Evolutionary conservation across 306 rosid species (phyloP).

Genomic region (Trifolium pratense): DNA sequence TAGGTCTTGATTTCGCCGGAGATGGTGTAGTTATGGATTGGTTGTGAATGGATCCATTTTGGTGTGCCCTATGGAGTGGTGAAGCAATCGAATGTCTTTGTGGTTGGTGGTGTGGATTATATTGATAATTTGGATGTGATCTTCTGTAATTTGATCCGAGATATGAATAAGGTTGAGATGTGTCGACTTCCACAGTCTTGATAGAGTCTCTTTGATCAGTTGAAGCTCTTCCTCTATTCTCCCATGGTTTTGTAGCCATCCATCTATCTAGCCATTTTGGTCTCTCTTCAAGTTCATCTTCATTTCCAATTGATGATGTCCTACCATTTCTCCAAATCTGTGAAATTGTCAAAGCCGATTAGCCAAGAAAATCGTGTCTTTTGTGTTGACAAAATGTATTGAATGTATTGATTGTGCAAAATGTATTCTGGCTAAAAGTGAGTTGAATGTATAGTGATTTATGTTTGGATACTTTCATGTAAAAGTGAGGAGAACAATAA

Average conservation of each 20-base stretch:
- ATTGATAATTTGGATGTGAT: conserved; percentile 70
- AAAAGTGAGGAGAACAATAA: neutral
- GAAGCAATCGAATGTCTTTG: conserved; percentile 74
- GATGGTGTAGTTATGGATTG: conserved; percentile 80
- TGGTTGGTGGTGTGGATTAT: conserved; percentile 64
- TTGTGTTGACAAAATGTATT: neutral
- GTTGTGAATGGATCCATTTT: conserved; percentile 48
- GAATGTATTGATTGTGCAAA: neutral
- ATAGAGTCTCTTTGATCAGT: conserved; percentile 85
- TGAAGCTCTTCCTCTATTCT: conserved; percentile 78
- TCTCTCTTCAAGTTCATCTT: conserved; percentile 77
- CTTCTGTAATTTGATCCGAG: conserved; percentile 66
- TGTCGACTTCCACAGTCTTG: conserved; percentile 86
- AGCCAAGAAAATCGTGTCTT: neutral
- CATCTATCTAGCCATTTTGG: conserved; percentile 82
- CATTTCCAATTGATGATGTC: conserved; percentile 85
- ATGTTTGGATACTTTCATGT: neutral
- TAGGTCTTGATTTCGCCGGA: conserved; percentile 70
- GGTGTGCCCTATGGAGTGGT: conserved; percentile 66
- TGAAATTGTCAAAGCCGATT: conserved; percentile 17
- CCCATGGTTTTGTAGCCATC: conserved; percentile 93
- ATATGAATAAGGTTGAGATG: conserved; percentile 80
- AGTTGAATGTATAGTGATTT: neutral
- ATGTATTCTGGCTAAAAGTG: neutral
- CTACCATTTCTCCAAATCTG: conserved; percentile 72